phyloP scores from a whole-genome alignment of 345 rosid genomes.

The Pistacia vera region DNA sequence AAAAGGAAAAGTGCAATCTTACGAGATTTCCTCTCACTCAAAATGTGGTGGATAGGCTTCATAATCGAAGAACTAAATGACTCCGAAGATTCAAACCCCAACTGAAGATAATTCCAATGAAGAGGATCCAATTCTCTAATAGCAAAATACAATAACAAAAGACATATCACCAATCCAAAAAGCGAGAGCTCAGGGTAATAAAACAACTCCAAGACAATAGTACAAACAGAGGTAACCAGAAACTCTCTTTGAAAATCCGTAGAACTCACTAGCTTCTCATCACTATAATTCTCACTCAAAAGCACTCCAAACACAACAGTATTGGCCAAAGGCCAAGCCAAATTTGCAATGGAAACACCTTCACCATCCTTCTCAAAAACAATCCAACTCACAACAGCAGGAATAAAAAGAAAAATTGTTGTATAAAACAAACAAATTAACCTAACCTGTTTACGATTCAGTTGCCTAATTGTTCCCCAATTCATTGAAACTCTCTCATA shows the following conservation, averaged over 20 bases:
- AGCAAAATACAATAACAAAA: constrained; percentile 67
- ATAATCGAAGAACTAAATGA: constrained; percentile 48
- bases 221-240: constrained; percentile 71
- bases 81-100: constrained; percentile 72
- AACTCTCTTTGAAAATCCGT: constrained; percentile 74
- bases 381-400: constrained; percentile 65
- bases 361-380: constrained; percentile 47
- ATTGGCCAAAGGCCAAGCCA: constrained; percentile 91
- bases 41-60: constrained; percentile 83
- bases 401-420: constrained; percentile 65
- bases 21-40: constrained; percentile 93
- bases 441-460: constrained; percentile 70
- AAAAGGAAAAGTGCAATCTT: constrained; percentile 91
- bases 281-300: constrained; percentile 71
- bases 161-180: constrained; percentile 77
- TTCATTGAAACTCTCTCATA: constrained; percentile 81
- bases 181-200: constrained; percentile 86
- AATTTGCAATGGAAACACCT: constrained; percentile 53
- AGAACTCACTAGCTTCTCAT: constrained; percentile 55
- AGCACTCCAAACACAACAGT: constrained; percentile 90
- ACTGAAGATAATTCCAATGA: constrained; percentile 44
- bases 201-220: constrained; percentile 74
- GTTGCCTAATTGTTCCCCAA: constrained; percentile 56
- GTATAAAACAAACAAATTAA: constrained; percentile 69
- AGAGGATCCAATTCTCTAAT: constrained; percentile 69